Evolutionary conservation across 371 early-diverging fungal species (phyloP).

Genomic region (Fennellomyces sp.): DNA sequence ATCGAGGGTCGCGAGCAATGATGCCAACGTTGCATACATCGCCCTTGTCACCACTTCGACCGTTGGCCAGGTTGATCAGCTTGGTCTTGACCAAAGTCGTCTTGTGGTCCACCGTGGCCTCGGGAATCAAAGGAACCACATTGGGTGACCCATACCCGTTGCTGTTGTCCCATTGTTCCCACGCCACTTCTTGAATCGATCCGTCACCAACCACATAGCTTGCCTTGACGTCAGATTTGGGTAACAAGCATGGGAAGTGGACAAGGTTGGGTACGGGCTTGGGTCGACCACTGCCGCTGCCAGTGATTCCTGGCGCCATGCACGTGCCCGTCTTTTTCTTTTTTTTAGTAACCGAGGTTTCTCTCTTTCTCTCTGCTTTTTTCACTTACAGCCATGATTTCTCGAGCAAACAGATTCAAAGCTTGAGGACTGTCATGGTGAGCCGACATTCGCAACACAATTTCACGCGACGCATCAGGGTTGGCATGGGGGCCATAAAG

Average conservation of each 20-base stretch:
- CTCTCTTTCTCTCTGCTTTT: too few relatives aligned
- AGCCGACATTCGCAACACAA: conserved; percentile 66
- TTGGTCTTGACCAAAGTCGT: conserved; percentile 42
- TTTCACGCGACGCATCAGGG: conserved; percentile 52
- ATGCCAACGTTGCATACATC: conserved; percentile 74
- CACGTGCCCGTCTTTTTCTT: conserved; percentile 70
- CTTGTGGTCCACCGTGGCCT: conserved; percentile 24
- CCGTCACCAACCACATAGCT: conserved; percentile 44
- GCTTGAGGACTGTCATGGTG: conserved; percentile 62
- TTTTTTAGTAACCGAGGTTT: too few relatives aligned
- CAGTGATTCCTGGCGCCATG: conserved; percentile 78
- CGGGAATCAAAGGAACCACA: conserved; percentile 29
- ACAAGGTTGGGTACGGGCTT: conserved; percentile 66
- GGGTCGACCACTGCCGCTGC: conserved; percentile 56
- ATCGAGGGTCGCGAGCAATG: conserved; percentile 66
- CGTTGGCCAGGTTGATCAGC: conserved; percentile 68
- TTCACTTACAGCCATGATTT: conserved; percentile 62
- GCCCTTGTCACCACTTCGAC: conserved; percentile 79
- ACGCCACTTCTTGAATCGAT: conserved; percentile 18
- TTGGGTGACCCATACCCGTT: conserved; percentile 19
- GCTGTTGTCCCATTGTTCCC: conserved; percentile 38
- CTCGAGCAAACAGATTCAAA: conserved; percentile 63
- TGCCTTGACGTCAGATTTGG: conserved; percentile 55
- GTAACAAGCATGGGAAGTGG: conserved; percentile 68
- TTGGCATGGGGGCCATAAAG: conserved; percentile 65